A percentile compares a stretch with the other conserved stretches of the same genome.
phyloP scores from a whole-genome alignment of 495 filamentous ascomycete species.

The Penicillium desertorum region DNA sequence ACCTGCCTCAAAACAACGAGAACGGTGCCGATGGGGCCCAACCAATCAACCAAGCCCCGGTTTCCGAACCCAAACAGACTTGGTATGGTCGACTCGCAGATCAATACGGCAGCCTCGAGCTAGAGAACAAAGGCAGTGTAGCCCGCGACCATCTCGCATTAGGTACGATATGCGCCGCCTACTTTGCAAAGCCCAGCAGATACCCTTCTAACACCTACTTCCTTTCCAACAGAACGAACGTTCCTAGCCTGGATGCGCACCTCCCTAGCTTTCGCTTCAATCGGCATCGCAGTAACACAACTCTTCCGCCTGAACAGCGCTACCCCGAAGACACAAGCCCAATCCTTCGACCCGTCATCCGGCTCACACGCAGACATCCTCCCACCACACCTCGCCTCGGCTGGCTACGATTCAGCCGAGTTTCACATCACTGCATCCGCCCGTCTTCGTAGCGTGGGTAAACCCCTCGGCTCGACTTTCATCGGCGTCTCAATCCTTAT shows the following conservation, averaged over 20 bases:
- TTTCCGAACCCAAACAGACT: constrained; percentile 27
- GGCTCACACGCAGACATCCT: constrained; percentile 22
- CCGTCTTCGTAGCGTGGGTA: constrained; percentile 75
- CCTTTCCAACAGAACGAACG: constrained; percentile 70
- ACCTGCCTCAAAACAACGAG: not conserved
- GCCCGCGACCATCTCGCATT: constrained; percentile 92
- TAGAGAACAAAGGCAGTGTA: constrained; percentile 96
- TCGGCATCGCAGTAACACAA: constrained; percentile 95
- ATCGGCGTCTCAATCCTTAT: constrained; percentile 83
- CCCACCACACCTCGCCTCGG: constrained; percentile 18
- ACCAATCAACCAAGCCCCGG: constrained; percentile 8
- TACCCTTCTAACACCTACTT: not conserved
- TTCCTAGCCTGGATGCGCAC: constrained; percentile 97
- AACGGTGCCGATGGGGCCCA: constrained; percentile 1
- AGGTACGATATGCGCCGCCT: constrained; percentile 54
- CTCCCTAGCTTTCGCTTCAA: constrained; percentile 91
- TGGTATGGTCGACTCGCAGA: constrained; percentile 57
- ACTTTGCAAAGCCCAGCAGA: not conserved
- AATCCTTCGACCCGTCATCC: constrained; percentile 7
- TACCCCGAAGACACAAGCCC: constrained; percentile 9
- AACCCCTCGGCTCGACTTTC: constrained; percentile 92
- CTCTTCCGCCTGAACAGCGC: constrained; percentile 88
- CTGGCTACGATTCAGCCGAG: constrained; percentile 13
- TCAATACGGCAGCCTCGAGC: constrained; percentile 78
- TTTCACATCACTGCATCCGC: constrained; percentile 17